These are phyloP conservation scores for Fusarium papillatum DNA, from an alignment of 2,329 filamentous ascomycete species.

Conservation along the genomic window DNA sequence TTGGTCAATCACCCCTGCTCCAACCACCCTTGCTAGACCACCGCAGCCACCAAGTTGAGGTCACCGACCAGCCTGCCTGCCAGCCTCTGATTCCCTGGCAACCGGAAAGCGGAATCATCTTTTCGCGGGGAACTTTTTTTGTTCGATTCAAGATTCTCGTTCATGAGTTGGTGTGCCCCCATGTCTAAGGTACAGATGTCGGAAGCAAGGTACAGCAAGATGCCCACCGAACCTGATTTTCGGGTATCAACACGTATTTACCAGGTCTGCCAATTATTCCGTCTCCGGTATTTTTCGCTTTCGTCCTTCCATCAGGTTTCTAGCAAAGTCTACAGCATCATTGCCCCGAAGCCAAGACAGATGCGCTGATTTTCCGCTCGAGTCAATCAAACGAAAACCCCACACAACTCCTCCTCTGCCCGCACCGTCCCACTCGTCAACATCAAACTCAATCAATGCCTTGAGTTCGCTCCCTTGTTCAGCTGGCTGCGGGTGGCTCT, in stretches of 20 bases:
- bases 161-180: constrained; percentile 17
- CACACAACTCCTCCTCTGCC: constrained; percentile 24
- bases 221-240: background rate
- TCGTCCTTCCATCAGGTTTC: constrained; percentile 29
- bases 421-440: constrained; percentile 26
- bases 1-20: constrained; percentile 35
- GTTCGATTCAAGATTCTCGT: constrained; percentile 17
- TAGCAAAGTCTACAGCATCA: constrained; percentile 15
- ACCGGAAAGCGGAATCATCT: constrained; percentile 32
- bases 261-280: background rate
- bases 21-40: constrained; percentile 25
- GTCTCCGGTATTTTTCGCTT: constrained; percentile 16
- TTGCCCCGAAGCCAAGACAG: constrained; percentile 6
- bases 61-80: constrained; percentile 14
- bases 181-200: constrained; percentile 26
- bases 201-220: background rate
- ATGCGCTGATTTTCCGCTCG: constrained; percentile 12
- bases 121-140: constrained; percentile 36
- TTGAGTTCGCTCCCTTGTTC: constrained; percentile 34
- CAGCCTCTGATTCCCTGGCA: constrained; percentile 34
- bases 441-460: constrained; percentile 7
- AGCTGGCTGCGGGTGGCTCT: constrained; percentile 41
- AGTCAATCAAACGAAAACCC: constrained; percentile 9
- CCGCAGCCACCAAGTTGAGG: constrained; percentile 25
- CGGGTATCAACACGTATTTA: background rate